These are phyloP conservation scores for Panicum miliaceum DNA, from an alignment of 176 grass and related monocot species.

Conservation along the genomic window DNA sequence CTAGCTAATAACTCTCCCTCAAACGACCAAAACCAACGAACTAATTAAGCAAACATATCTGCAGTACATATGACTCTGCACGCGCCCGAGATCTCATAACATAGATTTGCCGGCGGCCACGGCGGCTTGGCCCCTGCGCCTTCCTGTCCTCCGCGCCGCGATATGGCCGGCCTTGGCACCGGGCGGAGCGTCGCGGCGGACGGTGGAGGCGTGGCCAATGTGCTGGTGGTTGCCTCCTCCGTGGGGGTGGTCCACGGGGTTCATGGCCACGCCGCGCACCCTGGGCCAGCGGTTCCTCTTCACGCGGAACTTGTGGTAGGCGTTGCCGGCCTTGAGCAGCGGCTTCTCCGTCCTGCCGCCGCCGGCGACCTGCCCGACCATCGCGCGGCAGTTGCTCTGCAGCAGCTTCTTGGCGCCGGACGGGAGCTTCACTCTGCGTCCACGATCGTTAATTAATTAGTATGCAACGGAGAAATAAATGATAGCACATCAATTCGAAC, in stretches of 20 bases:
- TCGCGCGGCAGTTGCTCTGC: conserved; percentile 54
- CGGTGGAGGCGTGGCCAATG: conserved; percentile 84
- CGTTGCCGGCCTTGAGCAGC: conserved; percentile 75
- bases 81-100: background rate
- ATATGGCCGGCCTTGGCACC: background rate
- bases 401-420: conserved; percentile 15
- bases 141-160: background rate
- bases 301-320: conserved; percentile 88
- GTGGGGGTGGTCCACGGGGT: conserved; percentile 37
- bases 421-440: conserved; percentile 13
- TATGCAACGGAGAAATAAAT: too few relatives aligned
- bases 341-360: conserved; percentile 91
- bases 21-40: background rate
- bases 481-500: too few relatives aligned
- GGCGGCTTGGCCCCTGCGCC: background rate
- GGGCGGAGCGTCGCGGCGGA: conserved; percentile 75
- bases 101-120: background rate
- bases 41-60: background rate
- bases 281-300: conserved; percentile 94
- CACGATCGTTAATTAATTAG: background rate
- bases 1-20: background rate
- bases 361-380: conserved; percentile 81
- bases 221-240: conserved; percentile 96
- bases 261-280: conserved; percentile 97
- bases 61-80: background rate